phyloP scores from a whole-genome alignment of 139 green algal species.

The Chlorella sp. region DNA sequence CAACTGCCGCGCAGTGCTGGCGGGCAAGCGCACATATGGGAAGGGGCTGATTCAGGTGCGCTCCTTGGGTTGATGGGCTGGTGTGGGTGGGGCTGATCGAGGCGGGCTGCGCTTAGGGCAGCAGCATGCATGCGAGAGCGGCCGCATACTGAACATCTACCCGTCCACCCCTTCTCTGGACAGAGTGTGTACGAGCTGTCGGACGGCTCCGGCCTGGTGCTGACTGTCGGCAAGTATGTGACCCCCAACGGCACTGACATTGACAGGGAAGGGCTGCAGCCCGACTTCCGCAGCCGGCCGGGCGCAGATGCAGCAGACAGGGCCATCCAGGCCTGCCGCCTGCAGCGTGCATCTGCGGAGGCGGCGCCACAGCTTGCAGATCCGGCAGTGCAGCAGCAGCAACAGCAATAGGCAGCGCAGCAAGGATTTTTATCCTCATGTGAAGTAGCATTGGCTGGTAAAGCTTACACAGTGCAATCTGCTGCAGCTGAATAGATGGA shows the following conservation, averaged over 20 bases:
- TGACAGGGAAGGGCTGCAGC: slow-evolving; percentile 72
- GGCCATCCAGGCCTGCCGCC: slow-evolving; percentile 26
- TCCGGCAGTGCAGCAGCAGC: neutral
- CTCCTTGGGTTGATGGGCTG: neutral
- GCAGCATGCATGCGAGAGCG: too few species aligned
- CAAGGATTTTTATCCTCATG: too few species aligned
- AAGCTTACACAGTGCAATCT: too few species aligned
- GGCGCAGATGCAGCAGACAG: slow-evolving; percentile 3
- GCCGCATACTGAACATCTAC: too few species aligned
- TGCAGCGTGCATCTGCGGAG: neutral
- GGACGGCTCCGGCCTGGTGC: slow-evolving; percentile 86
- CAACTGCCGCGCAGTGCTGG: slow-evolving; percentile 95
- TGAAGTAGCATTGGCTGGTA: too few species aligned
- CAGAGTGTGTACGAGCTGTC: slow-evolving; percentile 92
- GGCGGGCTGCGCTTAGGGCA: too few species aligned
- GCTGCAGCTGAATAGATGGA: too few species aligned
- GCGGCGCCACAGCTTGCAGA: neutral
- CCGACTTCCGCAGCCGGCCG: slow-evolving; percentile 66
- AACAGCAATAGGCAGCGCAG: neutral
- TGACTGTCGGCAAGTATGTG: slow-evolving; percentile 97
- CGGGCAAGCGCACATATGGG: slow-evolving; percentile 86
- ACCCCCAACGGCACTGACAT: slow-evolving; percentile 84
- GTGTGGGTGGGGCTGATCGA: neutral
- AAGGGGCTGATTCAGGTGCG: slow-evolving; percentile 96
- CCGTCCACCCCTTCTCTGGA: too few species aligned